Evolutionary conservation across 495 filamentous ascomycete genomes (phyloP).

Genomic region (Penicillium cosmopolitanum): DNA sequence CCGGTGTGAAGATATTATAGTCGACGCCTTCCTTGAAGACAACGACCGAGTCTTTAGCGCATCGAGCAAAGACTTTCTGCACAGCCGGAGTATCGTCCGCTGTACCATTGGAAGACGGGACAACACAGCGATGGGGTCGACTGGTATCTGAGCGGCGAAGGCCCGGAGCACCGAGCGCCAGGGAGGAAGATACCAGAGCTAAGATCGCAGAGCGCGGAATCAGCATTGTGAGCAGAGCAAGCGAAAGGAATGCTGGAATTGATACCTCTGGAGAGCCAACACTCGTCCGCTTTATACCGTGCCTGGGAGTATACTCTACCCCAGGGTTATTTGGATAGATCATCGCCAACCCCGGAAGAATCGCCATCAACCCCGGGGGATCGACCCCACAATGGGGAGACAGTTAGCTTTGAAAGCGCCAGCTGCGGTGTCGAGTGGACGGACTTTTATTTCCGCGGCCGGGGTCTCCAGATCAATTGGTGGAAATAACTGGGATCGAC

Average conservation of each 20-base stretch:
- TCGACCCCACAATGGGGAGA: slow-evolving; percentile 23
- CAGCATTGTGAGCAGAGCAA: slow-evolving; percentile 12
- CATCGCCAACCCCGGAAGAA: slow-evolving; percentile 11
- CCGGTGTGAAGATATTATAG: slow-evolving; percentile 45
- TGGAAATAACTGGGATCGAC: slow-evolving; percentile 17
- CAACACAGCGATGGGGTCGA: slow-evolving; percentile 21
- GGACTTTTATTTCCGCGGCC: slow-evolving; percentile 21
- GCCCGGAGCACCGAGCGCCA: slow-evolving; percentile 15
- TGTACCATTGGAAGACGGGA: slow-evolving; percentile 33
- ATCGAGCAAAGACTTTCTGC: slow-evolving; percentile 31
- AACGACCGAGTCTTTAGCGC: slow-evolving; percentile 38
- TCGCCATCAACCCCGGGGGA: neutral
- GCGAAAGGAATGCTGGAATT: neutral
- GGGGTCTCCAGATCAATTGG: slow-evolving; percentile 10
- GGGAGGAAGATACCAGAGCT: slow-evolving; percentile 3
- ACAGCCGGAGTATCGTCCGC: slow-evolving; percentile 42
- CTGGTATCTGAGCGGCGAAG: slow-evolving; percentile 11
- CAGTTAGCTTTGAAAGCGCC: neutral
- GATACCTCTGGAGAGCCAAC: neutral
- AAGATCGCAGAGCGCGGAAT: slow-evolving; percentile 4
- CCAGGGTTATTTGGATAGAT: neutral
- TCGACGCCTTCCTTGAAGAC: slow-evolving; percentile 39
- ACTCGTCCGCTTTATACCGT: slow-evolving; percentile 6
- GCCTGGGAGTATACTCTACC: neutral
- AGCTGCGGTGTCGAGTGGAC: slow-evolving; percentile 13